Base-by-base conservation (phyloP, 352 stramenopile genomes). In the Phytophthora tubulina region DNA sequence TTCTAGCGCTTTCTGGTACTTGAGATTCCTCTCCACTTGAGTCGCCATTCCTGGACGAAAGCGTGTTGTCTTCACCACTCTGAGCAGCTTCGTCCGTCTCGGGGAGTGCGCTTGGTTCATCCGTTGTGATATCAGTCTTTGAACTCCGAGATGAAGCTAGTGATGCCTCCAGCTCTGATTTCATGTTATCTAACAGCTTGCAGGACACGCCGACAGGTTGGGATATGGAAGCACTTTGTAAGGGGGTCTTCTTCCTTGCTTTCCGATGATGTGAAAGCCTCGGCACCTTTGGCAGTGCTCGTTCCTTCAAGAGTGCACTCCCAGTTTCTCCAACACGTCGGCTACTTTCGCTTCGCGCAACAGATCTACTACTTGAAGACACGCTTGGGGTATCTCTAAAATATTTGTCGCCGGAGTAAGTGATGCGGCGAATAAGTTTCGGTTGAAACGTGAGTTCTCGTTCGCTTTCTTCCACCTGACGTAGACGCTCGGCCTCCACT, bases 391-490 rank as follows among this genome's bases (percentile, higher is more conserved):
- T 36, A 9, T 84, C 78, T 39, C 73, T 78, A 2, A 72, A 69
- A n/a, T 80, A 76, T 41, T 67, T 76, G 13, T 92, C 84, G 0
- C 75, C 62, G 0, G 72, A 75, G 35, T 81, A 89, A 6, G 87
- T 95, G 33, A 80, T 73, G 33, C 88, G 82, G 4, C 88, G 86
- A 30, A 95, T 80, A 33, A 96, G 75, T 54, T 96, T 94, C 13
- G 88, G 88, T 54, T 91, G 86, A 66, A 96, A 96, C 21, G 88
- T 96, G 15, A 96, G 78, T 56, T 96, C 88, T 60, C 88, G 86
- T 27, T 92, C 82, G 15, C 80, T 91, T 57, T 94, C 88, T 39
- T 91, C 81, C 6, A 81, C 77, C 35, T 94, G 87, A 0, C 88
- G 81, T 33, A 80, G 75, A 21, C 84, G 80, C 61, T 94, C 86